Base-by-base conservation (phyloP, 2,329 filamentous ascomycete species). In the Diaporthe citrichinensis region DNA sequence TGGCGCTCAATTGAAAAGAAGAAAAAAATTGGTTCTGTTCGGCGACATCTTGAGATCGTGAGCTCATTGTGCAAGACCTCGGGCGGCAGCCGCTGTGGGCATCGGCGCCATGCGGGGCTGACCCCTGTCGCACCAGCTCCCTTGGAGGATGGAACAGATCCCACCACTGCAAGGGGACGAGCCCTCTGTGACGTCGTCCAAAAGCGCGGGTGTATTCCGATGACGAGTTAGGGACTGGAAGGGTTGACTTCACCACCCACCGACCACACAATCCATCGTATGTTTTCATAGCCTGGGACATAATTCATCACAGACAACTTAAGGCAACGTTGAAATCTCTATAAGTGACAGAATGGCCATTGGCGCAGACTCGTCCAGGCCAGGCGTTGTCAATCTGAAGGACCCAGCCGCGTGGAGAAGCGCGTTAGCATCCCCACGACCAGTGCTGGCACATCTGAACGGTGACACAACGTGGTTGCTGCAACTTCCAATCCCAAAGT, bases 381-480 rank as follows among this genome's bases (percentile, higher is more conserved):
- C 55, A 46, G 53, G 65, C 20, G 51, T 76, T 28, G 28, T 76
- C 46, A 65, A 49, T 41, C 61, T 76, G 15, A 62, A 67, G 73
- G 73, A 78, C 39, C 65, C 57, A 44, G 74, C 74, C 53, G 76
- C 74, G 14, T 79, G 78, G 78, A 71, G 62, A 51, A 46, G 55
- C 25, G 78, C 78, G 14, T 55, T 79, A 36, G 49, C 58, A 49
- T 59, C 73, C n/a, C 55, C 74, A 44, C 81, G 82, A 17, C 83
- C 85, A 20, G 76, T 93, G 55, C 86, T 94, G 12, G 89, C 90
- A 71, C 92, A 93, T 81, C 85, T 94, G 44, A 93, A 93, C 81
- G 91, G 89, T 78, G 92, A 94, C 83, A 92, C 91, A 6, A 90
- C 89, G 31, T 94, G 92, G 92, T 85, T 94, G 2, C 83, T 93